Evolutionary conservation across 2,329 filamentous ascomycete genomes (phyloP), one percentile per base, ranked within the genome.

Genomic region (Aspergillus texensis): DNA sequence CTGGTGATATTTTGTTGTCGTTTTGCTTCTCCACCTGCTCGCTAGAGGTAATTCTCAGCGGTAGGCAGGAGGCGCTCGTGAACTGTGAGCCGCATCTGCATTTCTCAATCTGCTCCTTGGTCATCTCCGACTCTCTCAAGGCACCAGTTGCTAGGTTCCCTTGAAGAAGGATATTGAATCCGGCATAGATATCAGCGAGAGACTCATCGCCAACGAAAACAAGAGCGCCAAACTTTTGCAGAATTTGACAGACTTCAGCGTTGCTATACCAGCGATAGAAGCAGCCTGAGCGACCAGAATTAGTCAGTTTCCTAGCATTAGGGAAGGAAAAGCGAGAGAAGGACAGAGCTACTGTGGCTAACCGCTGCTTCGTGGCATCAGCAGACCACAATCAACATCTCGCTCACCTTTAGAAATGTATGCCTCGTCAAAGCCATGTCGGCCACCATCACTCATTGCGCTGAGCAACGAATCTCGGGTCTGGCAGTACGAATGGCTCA

Each of bases 1-100:
- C 65, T 30, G 59, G 62, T 41, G 55, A 45, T 41, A 60, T 41
- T 26, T 63, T 62, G 21, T 55, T 39, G 32, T 48, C 53, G 46
- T 62, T 59, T 57, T 61, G 57, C 11, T 62, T 48, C 50, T 66
- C 65, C 4, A 74, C 62, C 14, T 76, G 67, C 19, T 70, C 66
- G 50, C 73, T 77, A 6, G 71, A 71, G 14, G 65, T 65, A 43
- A 77, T 65, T 39, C 69, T 68, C 39, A 66, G 50, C 10, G 65
- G 58, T 6, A 65, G 55, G 63, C 80, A 82, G 19, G 73, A 67
- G 16, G 62, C 50, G 50, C 71, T 74, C 10, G 71, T 71, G 64
- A 81, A 80, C 61, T 83, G 81, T 45, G 74, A 75, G 55, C 80
- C 75, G 61, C 81, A 82, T 62, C 69, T 72, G 59, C 80, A 82